Evolutionary conservation across 306 rosid genomes (phyloP).

Genomic region (Myrica gale): DNA sequence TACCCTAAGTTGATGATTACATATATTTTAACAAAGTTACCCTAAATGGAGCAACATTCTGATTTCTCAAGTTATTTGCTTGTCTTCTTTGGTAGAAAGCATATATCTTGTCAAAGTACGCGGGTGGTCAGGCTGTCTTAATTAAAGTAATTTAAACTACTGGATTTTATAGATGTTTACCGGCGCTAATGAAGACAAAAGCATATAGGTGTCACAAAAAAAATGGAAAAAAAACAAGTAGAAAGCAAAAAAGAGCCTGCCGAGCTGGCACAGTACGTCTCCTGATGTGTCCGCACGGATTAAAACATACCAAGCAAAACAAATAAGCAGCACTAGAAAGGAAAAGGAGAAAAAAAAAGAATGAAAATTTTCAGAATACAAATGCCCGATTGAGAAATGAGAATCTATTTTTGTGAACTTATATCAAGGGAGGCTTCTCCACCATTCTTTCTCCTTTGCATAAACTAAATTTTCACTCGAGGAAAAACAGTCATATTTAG

Average conservation of each 20-base stretch:
- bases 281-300: neutral
- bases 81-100: neutral
- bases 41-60: neutral
- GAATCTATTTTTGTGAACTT: neutral
- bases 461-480: neutral
- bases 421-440: no score
- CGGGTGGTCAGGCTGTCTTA: neutral
- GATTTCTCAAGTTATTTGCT: neutral
- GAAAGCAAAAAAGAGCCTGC: neutral
- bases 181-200: neutral
- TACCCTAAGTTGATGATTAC: neutral
- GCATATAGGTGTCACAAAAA: neutral
- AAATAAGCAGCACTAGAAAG: no score
- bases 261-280: neutral
- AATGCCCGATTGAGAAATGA: conserved; percentile 3
- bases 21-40: neutral
- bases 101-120: neutral
- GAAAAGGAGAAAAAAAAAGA: neutral
- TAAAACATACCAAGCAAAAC: neutral
- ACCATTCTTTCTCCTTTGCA: neutral
- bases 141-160: no score
- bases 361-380: neutral
- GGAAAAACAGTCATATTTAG: neutral
- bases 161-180: neutral
- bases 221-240: neutral